Conservation (phyloP, 495 filamentous ascomycete genomes). For the Chaetomium fimeti region DNA sequence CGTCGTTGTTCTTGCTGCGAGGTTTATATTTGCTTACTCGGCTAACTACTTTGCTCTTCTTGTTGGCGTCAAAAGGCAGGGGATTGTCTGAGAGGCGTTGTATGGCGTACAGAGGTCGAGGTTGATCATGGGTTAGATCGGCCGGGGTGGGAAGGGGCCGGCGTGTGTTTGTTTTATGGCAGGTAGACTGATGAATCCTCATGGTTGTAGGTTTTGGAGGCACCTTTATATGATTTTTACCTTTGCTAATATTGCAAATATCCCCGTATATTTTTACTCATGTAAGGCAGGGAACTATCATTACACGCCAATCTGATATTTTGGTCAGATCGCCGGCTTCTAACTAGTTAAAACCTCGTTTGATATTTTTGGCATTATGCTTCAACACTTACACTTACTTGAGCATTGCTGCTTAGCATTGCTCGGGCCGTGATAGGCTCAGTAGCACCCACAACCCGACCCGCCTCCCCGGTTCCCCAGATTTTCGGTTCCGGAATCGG, state of each 20-base stretch:
- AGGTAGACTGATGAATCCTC: constrained; percentile 3
- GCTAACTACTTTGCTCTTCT: neutral
- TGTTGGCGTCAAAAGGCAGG: neutral
- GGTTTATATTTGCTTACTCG: neutral
- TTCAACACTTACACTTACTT: too few species aligned
- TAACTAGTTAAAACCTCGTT: too few species aligned
- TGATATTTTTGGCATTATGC: too few species aligned
- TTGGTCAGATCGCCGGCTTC: too few species aligned
- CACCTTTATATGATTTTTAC: too few species aligned
- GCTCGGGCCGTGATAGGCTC: neutral
- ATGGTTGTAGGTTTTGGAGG: neutral
- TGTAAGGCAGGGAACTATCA: too few species aligned
- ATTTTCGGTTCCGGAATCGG: constrained; percentile 19
- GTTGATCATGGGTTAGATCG: neutral
- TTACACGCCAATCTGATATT: too few species aligned
- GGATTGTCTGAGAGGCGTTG: constrained; percentile 7
- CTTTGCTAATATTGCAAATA: too few species aligned
- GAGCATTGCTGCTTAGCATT: constrained; percentile 7
- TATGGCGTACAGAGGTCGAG: neutral
- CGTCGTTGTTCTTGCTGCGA: neutral
- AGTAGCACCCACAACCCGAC: neutral
- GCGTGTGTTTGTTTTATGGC: neutral
- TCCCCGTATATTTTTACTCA: too few species aligned
- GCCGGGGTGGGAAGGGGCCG: neutral
- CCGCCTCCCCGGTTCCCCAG: constrained; percentile 6